Percentiles rank a stretch among this genome's conserved stretches.
Evolutionary conservation across 2,329 filamentous ascomycete species (phyloP).

Genomic region (Alternaria postmessia): DNA sequence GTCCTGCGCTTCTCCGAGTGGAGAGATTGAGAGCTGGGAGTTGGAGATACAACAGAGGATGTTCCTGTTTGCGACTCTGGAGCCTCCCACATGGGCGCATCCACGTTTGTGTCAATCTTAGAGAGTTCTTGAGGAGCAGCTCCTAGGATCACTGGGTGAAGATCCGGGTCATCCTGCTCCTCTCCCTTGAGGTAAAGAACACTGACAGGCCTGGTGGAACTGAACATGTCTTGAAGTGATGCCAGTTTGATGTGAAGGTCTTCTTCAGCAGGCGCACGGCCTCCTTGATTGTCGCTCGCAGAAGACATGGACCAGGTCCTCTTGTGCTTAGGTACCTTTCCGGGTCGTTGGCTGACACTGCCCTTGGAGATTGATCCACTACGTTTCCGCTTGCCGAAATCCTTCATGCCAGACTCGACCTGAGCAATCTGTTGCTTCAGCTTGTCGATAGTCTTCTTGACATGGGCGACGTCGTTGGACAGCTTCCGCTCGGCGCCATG

Average conservation of each 20-base stretch:
- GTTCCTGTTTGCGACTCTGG: slow-evolving; percentile 63
- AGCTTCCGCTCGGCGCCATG: slow-evolving; percentile 95
- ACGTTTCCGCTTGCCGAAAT: slow-evolving; percentile 68
- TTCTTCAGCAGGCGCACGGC: slow-evolving; percentile 63
- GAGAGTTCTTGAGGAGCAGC: slow-evolving; percentile 71
- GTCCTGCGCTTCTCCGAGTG: slow-evolving; percentile 51
- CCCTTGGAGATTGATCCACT: slow-evolving; percentile 60
- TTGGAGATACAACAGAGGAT: slow-evolving; percentile 62
- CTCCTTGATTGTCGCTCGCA: slow-evolving; percentile 54
- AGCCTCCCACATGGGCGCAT: slow-evolving; percentile 57
- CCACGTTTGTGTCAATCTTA: slow-evolving; percentile 56
- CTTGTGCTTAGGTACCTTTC: slow-evolving; percentile 91
- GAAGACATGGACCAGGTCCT: slow-evolving; percentile 96
- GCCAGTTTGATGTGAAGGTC: slow-evolving; percentile 81
- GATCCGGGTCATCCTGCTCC: slow-evolving; percentile 80
- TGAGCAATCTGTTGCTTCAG: slow-evolving; percentile 92
- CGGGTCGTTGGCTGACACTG: slow-evolving; percentile 65
- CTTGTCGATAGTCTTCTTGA: slow-evolving; percentile 97
- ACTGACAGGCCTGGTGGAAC: slow-evolving; percentile 79
- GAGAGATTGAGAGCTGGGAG: slow-evolving; percentile 57
- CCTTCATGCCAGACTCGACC: slow-evolving; percentile 67
- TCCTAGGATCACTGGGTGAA: slow-evolving; percentile 76
- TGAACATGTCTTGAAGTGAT: slow-evolving; percentile 86
- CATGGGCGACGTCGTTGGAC: slow-evolving; percentile 91
- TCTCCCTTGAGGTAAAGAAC: slow-evolving; percentile 80